These are phyloP conservation scores for Magnolia sinica DNA, from an alignment of 164 flowering plant genomes.

Conservation along the genomic window DNA sequence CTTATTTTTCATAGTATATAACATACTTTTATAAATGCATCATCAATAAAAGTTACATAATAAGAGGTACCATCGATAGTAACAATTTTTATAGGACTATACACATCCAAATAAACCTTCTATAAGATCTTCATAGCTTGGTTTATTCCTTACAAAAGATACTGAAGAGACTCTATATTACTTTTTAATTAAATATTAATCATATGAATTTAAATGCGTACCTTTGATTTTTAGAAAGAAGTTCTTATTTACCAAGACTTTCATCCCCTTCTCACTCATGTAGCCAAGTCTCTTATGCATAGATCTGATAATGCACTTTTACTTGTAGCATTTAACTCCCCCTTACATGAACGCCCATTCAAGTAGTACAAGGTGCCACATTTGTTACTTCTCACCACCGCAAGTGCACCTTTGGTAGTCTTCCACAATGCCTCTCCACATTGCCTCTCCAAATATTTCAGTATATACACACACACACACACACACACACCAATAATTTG, in stretches of 20 bases:
- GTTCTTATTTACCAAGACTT: not conserved
- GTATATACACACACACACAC: too few species aligned
- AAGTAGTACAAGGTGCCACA: not conserved
- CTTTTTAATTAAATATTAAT: constrained; percentile 3
- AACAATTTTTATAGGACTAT: not conserved
- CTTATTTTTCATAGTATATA: constrained; percentile 1
- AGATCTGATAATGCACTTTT: not conserved
- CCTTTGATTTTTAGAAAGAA: not conserved
- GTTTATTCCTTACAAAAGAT: not conserved
- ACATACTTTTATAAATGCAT: not conserved
- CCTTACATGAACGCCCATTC: not conserved
- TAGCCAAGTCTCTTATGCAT: constrained; percentile 5
- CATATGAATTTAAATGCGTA: not conserved
- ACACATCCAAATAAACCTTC: not conserved
- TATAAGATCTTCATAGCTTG: not conserved
- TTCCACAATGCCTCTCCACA: constrained; percentile 1
- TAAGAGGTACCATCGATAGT: not conserved
- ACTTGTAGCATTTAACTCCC: not conserved
- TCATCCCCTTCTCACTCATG: not conserved
- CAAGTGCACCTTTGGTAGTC: not conserved
- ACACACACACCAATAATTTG: not conserved
- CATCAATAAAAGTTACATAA: constrained; percentile 10
- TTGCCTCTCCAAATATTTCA: not conserved
- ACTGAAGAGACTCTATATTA: not conserved
- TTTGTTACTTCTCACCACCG: too few species aligned